Evolutionary conservation across 2,329 filamentous ascomycete species (phyloP), one percentile per base, ranked within the genome.

Genomic region (Neonectria coccinea): DNA sequence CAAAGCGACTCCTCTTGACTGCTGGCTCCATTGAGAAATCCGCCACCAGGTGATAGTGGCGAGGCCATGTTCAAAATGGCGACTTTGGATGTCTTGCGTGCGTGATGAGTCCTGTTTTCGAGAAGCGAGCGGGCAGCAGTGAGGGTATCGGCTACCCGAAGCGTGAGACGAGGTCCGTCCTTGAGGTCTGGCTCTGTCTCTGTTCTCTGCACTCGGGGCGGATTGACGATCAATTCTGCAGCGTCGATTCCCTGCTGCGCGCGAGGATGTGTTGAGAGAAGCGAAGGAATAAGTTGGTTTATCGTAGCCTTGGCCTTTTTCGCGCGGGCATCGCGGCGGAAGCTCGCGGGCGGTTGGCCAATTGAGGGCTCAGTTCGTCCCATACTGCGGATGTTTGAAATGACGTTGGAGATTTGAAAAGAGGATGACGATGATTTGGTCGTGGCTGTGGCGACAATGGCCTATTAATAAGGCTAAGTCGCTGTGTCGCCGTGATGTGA

Each of bases 21-120:
- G 9, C 84, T 85, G 0, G 87, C 86, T 20, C 89, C 89, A 14
- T 83, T 82, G 0, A 90, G 75, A 31, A 90, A 84, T 0, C 88
- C 89, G 8, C 88, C 88, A 12, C 89, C 89, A 0, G 88, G 86
- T 0, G 83, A 82, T 0, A 89, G 80, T 0, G 87, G 86, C 0
- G 88, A 90, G 0, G 87, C 88, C 87, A 90, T 90, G 74, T 89
- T 90, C 3, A 91, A 79, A 25, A 91, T 79, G 4, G 82, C 86
- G 1, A 87, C 80, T 41, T 83, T 77, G 9, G 71, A 59, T 12
- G 47, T 48, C 2, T 58, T 64, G 7, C 58, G 12, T 25, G 2
- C 12, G 45, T 62, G 9, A 42, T 5, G 2, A 18, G 10, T 47
- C 0, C 54, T 45, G 25, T 66, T 48, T 14, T 55, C 16, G 5